Base-by-base conservation (phyloP, 2,329 filamentous ascomycete genomes). In the Fusarium temperatum region DNA sequence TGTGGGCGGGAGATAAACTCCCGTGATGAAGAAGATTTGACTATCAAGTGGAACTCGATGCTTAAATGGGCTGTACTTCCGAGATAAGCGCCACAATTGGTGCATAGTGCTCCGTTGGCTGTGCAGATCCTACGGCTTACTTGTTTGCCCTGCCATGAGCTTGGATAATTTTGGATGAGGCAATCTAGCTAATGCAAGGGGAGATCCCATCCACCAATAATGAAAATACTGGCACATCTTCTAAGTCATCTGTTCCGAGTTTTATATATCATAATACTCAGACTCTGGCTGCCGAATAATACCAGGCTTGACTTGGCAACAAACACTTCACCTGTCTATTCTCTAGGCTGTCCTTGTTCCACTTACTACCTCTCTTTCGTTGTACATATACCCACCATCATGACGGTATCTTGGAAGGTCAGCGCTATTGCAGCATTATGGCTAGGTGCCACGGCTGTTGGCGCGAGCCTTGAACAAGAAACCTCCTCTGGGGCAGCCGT, bases 301-400 rank as follows among this genome's bases (percentile, higher is more conserved):
- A 39, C 9, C 10, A 26, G 1, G 9, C 4, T 54, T n/a, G 8
- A 28, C 20, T 30, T 18, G 8, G 15, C 13, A 42, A 22, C 28
- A 11, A 6, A 9, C 20, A 11, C 17, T 35, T 36, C 8, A 2
- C 5, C 6, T 42, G 4, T 61, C 45, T 6, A n/a, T 22, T 4
- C 6, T 6, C 0, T 15, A 3, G 18, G 10, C 11, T 10, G 5
- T 50, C 2, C 10, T 8, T n/a, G 26, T 28, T 13, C 7, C 10
- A n/a, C n/a, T 3, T 2, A 6, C n/a, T n/a, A 30, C 18, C 11
- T 28, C 3, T 36, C 10, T 15, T 36, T 50, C 20, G 10, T 28
- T 30, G 1, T 8, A 14, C 15, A 26, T 26, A 36, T 4, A 24
- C 11, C 6, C 18, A 18, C 20, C 35, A 28, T 5, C 6, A 60